Evolutionary conservation across 192 early-diverging fungal species (phyloP), one percentile per base, ranked within the genome.

Genomic region (Podila clonocystis): DNA sequence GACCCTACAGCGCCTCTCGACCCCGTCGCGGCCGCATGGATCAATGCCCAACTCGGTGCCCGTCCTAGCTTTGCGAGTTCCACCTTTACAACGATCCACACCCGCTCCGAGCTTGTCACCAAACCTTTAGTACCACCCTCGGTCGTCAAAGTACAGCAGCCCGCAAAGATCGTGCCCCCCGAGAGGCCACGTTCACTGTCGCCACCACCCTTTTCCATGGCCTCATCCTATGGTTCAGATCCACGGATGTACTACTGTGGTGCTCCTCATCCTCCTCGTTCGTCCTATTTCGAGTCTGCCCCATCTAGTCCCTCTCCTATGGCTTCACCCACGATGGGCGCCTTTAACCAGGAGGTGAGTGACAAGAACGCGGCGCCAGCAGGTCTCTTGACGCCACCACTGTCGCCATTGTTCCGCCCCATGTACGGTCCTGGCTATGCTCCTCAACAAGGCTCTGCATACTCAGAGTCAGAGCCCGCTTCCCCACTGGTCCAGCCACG

Each of bases 1-100:
- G 67, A 66, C 19, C 52, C 5, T 12, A 55, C 24, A 26, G 11
- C 22, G 17, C 20, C 52, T 22, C n/a, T 26, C 7, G 52, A 55
- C 52, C 22, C 52, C 24, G 52, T 55, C 11, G 52, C 52, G 2
- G 52, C 52, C 30, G 64, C 48, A 3, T 62, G 49, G 59, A 50
- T 61, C 30, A 63, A 62, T 13, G 57, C 68, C 9, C 69, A 67
- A 22, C 48, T 67, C 6, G 75, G 69, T 0, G 22, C 65, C 17
- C 58, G 76, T 5, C 76, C 76, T 28, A 65, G 55, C 49, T 80
- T 72, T 22, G 70, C 76, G 5, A 68, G 59, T 4, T 72, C 76
- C 20, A 72, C 76, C 0, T 63, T 62, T 30, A 80, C 70, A 20
- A 72, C 70, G 1, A 45, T 80, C 22, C 26, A 24, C 4, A 31